Evolutionary conservation across 2,329 filamentous ascomycete genomes (phyloP), one percentile per base, ranked within the genome.

Genomic region (Ophiostoma himal-ulmi): DNA sequence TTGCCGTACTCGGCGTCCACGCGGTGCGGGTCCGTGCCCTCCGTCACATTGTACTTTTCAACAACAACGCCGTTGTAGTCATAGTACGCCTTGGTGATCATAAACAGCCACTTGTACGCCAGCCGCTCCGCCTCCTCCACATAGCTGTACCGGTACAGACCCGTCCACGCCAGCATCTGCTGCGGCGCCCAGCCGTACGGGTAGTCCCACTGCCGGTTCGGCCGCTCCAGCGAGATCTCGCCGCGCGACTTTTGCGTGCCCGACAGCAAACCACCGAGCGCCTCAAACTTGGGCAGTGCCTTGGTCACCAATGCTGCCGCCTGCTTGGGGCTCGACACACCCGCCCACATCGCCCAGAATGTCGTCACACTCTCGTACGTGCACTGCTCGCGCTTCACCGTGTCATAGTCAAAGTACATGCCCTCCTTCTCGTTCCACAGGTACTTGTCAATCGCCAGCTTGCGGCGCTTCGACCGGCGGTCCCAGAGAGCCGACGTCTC

Each of bases 361-460:
- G 94, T 97, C 2, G 95, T 99, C 70, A 91, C 93, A 74, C 88
- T 91, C 81, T 98, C 95, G 78, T 98, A 98, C 17, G 85, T 87
- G 74, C 89, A 93, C 76, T 91, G 92, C 80, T 93, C 81, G 77
- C 93, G 88, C 79, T 90, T 92, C 73, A 86, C 89, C 0, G 93
- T 96, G 81, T 99, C 86, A 80, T 98, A 99, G 81, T 99, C 95
- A 77, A 98, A 98, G 83, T 93, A 99, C 92, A 98, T 96, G 71
- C 94, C 94, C 78, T 91, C 89, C 75, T 92, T 84, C 75, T 94
- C 91, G 77, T 96, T 91, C 95, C 95, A 99, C 78, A 96, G 88
- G 77, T 95, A 93, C 81, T 93, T 95, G 80, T 98, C 92, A 76
- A 98, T 95, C 10, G 88, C 88, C 75, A 89, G 83, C 83, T 95